Evolutionary conservation across 345 rosid genomes (phyloP), one percentile per base, ranked within the genome.

Genomic region (Diplotaxis tenuifolia): DNA sequence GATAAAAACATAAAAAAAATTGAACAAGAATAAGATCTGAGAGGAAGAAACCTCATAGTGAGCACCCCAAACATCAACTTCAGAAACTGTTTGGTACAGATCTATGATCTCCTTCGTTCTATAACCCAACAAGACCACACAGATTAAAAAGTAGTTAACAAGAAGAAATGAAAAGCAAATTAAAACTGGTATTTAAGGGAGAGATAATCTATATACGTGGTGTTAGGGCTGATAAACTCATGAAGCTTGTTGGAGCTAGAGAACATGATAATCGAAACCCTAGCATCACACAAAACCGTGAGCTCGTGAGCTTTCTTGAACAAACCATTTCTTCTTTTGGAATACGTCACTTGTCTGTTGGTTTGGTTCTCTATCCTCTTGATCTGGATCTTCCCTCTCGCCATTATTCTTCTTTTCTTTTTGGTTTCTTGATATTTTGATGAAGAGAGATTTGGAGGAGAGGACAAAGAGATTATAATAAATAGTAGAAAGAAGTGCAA

Each of bases 361-460:
- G 96, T 92, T n/a, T 87, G 67, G 87, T 89, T 92, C 89, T 89
- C 96, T 31, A 88, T 92, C 79, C 80, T 85, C 89, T 83, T 87
- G 87, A 92, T 92, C 90, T 89, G 89, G 83, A 85, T 89, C 92
- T 88, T 86, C 45, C 93, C 96, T 73, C 96, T 77, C 74, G 91
- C 87, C 96, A 89, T 90, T 20, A 1, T 28, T 15, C n/a, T 15
- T 42, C 20, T 15, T 62, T 52, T 29, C 4, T 55, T 15, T 31
- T 6, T 62, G 4, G 54, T 47, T 47, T 47, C 0, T 47, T 15
- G 54, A 47, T 47, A 0, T 71, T 64, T 67, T 75, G 68, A 14
- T 75, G 52, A 58, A 58, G 65, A 57, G 63, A 58, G 76, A 76
- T 56, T 21, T 70, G 76, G 72, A 0, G 56, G 50, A 77, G 80